These are phyloP conservation scores for Lactarius indigo DNA, from an alignment of 768 basidiomycete genomes.

Conservation along the genomic window DNA sequence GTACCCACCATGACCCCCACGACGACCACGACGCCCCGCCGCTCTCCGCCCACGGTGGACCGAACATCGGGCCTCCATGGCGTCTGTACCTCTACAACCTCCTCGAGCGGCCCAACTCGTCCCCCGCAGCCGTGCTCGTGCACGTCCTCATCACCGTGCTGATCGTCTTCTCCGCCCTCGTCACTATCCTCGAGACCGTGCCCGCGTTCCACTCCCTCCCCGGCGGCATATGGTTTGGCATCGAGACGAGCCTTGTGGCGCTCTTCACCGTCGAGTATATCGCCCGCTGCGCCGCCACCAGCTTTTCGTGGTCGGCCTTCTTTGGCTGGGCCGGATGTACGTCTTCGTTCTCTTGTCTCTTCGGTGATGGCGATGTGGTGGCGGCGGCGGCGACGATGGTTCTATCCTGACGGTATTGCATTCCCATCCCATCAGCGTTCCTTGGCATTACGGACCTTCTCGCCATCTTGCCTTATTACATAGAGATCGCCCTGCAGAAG, in stretches of 20 bases:
- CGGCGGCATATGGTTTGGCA: constrained; percentile 75
- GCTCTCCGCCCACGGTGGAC: neutral
- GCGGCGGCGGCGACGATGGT: neutral
- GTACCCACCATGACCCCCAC: neutral
- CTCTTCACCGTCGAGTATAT: constrained; percentile 86
- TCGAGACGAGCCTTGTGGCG: constrained; percentile 81
- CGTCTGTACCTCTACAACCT: constrained; percentile 64
- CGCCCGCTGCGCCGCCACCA: constrained; percentile 72
- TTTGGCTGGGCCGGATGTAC: constrained; percentile 68
- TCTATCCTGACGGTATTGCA: neutral
- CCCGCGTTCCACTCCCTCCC: constrained; percentile 70
- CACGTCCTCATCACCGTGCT: constrained; percentile 68
- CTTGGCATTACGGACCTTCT: constrained; percentile 84
- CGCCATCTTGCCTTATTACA: constrained; percentile 85
- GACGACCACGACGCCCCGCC: neutral
- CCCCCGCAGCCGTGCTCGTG: constrained; percentile 68
- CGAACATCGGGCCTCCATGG: constrained; percentile 40
- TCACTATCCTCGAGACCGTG: constrained; percentile 78
- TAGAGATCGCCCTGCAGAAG: constrained; percentile 77
- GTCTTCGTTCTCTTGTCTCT: constrained; percentile 24
- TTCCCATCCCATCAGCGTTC: constrained; percentile 47
- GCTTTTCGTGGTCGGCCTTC: constrained; percentile 55
- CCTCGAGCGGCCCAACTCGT: constrained; percentile 78
- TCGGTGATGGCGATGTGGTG: neutral
- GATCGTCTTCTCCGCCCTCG: constrained; percentile 69